Percentiles rank a stretch among this genome's conserved stretches.
These are phyloP conservation scores for Andrographis paniculata DNA, from an alignment of 305 asterid genomes.

Conservation along the genomic window DNA sequence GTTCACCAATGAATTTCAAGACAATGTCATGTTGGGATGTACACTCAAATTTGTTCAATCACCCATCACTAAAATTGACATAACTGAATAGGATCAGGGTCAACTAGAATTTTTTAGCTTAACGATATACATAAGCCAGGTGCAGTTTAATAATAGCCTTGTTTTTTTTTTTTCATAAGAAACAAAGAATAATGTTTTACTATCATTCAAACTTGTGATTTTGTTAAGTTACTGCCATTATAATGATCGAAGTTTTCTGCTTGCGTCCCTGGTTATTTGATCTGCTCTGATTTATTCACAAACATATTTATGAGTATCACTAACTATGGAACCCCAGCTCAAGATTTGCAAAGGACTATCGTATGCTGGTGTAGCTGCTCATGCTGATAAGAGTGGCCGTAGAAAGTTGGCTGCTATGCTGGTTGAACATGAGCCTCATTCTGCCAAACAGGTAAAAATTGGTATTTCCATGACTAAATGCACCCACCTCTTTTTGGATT, in stretches of 20 bases:
- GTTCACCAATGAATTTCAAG: too few species aligned
- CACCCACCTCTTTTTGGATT: slow-evolving; percentile 3
- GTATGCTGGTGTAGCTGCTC: slow-evolving; percentile 97
- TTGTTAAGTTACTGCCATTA: not conserved
- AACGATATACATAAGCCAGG: slow-evolving; percentile 3
- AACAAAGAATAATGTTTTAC: not conserved
- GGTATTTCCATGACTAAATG: slow-evolving; percentile 8
- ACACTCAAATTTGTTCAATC: slow-evolving; percentile 8
- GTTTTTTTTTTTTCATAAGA: not conserved
- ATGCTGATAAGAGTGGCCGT: slow-evolving; percentile 91
- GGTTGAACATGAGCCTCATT: slow-evolving; percentile 85
- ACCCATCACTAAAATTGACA: not conserved
- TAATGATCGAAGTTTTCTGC: slow-evolving; percentile 1
- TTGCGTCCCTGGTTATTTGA: slow-evolving; percentile 5
- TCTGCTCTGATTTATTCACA: slow-evolving; percentile 3
- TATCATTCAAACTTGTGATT: slow-evolving; percentile 5
- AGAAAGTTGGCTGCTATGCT: slow-evolving; percentile 97
- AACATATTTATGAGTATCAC: slow-evolving; percentile 22
- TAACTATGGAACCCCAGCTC: slow-evolving; percentile 47
- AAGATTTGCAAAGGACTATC: slow-evolving; percentile 95
- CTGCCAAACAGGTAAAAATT: slow-evolving; percentile 73
- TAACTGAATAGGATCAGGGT: slow-evolving; percentile 4
- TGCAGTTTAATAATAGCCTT: not conserved
- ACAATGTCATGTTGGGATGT: too few species aligned
- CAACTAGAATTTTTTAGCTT: slow-evolving; percentile 9